Conservation (phyloP, 306 rosid species). For the Lathyrus tuberosus region DNA sequence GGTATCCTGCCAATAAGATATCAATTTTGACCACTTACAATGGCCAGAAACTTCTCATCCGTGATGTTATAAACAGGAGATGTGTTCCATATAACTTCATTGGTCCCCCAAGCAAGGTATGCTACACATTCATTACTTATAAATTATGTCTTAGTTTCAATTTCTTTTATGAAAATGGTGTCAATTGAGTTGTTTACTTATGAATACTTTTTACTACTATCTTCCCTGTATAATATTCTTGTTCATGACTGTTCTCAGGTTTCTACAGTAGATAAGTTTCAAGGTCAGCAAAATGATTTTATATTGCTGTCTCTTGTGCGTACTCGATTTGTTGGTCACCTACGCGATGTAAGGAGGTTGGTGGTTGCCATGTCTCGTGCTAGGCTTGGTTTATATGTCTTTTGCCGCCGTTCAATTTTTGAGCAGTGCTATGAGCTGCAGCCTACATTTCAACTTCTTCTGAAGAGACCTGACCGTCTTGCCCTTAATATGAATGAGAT, state of each 20-base stretch:
- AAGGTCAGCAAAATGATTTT: conserved; percentile 99
- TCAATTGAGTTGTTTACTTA: conserved; percentile 10
- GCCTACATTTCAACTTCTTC: conserved; percentile 92
- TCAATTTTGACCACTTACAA: conserved; percentile 98
- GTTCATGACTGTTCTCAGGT: conserved; percentile 55
- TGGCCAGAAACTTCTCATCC: conserved; percentile 97
- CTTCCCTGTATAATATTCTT: neutral
- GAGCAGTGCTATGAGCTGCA: conserved; percentile 97
- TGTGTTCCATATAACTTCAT: conserved; percentile 91
- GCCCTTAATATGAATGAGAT: conserved; percentile 75
- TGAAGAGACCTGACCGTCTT: conserved; percentile 84
- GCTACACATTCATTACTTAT: conserved; percentile 11
- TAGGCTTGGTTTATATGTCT: conserved; percentile 88
- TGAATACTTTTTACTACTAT: neutral
- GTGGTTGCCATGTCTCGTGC: conserved; percentile 99
- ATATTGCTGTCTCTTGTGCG: conserved; percentile 92
- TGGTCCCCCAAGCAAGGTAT: conserved; percentile 96
- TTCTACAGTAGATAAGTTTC: conserved; percentile 94
- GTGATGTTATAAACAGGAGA: conserved; percentile 88
- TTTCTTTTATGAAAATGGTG: conserved; percentile 1
- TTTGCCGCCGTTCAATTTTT: conserved; percentile 90
- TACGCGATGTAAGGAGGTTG: conserved; percentile 97
- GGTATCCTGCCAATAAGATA: conserved; percentile 94
- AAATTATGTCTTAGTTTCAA: conserved; percentile 27
- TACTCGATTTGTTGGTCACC: conserved; percentile 94